Evolutionary conservation across 805 yeast species (phyloP), one percentile per base, ranked within the genome.

Genomic region (Starmerella floricola): DNA sequence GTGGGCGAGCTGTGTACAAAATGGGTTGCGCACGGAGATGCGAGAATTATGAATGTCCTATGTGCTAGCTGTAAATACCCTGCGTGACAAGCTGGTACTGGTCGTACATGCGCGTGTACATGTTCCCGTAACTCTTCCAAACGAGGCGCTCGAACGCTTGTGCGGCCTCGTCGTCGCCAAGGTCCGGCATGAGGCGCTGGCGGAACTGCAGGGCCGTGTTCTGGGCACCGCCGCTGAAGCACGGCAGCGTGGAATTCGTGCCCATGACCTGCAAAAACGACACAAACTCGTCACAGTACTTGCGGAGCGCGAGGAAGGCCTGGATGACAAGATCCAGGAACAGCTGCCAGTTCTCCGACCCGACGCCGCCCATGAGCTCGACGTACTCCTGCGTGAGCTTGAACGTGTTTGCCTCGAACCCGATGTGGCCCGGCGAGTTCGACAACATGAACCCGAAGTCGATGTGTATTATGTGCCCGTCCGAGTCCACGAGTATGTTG

Each of bases 391-490:
- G 68, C 0, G 97, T 85, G 15, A 91, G 67, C 59, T 91, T 91
- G 68, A 91, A 91, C 1, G 98, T 96, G 1, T 97, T 95, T 1
- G 95, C 93, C 58, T 91, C 99, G 59, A 91, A 87, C 0, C 96
- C 95, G 42, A 91, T 86, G 37, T 94, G 80, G 3, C 98, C 98
- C 0, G 99, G 99, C 0, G 96, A 79, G 57, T 91, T 88, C 0
- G 95, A 84, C 2, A 88, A 67, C 58, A 88, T 62, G 60, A 85
- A 88, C 0, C 98, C 98, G 65, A 91, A 91, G 62, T 91, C 98
- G 53, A 91, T 91, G 60, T 63, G 70, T 35, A 88, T 77, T 11
- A 91, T 80, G 57, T 91, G 98, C 0, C 98, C 99, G 55, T 83
- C 80, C 46, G 79, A 84, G 58, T 91, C 98, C 57, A 91, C 84